Percentiles rank a stretch among this genome's conserved stretches.
phyloP scores from a whole-genome alignment of 331 rosid genomes.

The Prunus yedoensis region DNA sequence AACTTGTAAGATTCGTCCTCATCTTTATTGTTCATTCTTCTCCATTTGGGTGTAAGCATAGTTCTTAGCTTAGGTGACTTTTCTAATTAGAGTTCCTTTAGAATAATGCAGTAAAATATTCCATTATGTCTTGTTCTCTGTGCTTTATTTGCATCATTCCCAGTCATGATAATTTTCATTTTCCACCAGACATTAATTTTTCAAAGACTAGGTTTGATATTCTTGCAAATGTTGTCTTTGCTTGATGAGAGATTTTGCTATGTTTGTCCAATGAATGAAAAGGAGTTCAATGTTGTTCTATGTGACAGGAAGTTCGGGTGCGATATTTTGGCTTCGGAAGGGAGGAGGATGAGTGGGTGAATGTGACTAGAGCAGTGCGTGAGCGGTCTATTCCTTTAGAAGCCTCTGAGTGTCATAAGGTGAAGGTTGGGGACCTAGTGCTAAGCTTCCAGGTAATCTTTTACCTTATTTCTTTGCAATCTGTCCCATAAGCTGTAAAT shows the following conservation, averaged over 20 bases:
- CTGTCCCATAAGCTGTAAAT: neutral
- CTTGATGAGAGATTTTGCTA: neutral
- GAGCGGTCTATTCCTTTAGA: conserved; percentile 75
- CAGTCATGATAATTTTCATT: neutral
- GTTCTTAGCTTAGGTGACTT: conserved; percentile 13
- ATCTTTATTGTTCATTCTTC: neutral
- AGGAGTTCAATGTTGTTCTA: conserved; percentile 25
- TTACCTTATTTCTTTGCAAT: neutral
- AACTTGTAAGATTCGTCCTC: conserved; percentile 62
- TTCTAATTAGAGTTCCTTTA: neutral
- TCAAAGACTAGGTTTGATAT: neutral
- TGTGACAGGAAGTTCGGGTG: conserved; percentile 68
- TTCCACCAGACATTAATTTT: neutral
- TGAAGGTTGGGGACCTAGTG: conserved; percentile 70
- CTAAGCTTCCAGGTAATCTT: conserved; percentile 71
- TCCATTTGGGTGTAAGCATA: neutral
- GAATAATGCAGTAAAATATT: conserved; percentile 9
- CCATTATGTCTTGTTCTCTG: neutral
- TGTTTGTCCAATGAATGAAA: conserved; percentile 7
- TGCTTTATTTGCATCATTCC: neutral
- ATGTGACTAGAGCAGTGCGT: conserved; percentile 61
- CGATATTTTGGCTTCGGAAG: conserved; percentile 67
- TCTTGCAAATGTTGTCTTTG: neutral
- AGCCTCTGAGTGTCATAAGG: conserved; percentile 76
- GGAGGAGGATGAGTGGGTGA: conserved; percentile 88